phyloP scores from a whole-genome alignment of 1,284 basidiomycete genomes.

The Veloporphyrellus conicus region DNA sequence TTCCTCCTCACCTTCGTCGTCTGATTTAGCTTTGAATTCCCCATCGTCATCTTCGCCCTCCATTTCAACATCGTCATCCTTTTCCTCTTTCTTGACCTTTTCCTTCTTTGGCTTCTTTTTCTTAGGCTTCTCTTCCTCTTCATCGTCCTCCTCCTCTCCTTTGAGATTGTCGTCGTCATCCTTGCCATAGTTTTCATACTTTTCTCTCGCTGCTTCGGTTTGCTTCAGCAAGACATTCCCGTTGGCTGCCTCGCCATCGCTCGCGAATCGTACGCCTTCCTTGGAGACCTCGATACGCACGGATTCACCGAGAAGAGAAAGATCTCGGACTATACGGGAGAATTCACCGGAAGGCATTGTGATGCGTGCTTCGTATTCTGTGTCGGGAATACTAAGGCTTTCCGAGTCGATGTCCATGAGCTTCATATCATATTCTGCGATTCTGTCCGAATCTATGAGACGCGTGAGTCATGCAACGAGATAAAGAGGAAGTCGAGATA shows the following conservation, averaged over 20 bases:
- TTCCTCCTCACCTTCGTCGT: constrained; percentile 53
- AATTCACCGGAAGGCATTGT: constrained; percentile 88
- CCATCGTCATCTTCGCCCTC: constrained; percentile 41
- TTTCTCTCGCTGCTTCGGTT: constrained; percentile 41
- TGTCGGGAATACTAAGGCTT: constrained; percentile 96
- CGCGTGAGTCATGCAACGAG: background rate
- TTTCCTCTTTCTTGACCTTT: constrained; percentile 45
- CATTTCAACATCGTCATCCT: constrained; percentile 41
- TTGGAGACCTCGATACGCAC: constrained; percentile 96
- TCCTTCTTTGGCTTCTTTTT: constrained; percentile 46
- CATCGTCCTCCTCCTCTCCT: constrained; percentile 38
- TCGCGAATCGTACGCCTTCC: constrained; percentile 92
- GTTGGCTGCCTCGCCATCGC: constrained; percentile 93
- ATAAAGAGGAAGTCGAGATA: constrained; percentile 38
- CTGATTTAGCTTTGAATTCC: constrained; percentile 44
- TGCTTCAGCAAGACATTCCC: constrained; percentile 87
- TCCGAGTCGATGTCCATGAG: constrained; percentile 99
- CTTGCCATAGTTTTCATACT: constrained; percentile 45
- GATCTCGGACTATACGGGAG: constrained; percentile 87
- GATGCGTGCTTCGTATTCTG: constrained; percentile 93
- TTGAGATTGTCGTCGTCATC: constrained; percentile 49
- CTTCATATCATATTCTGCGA: constrained; percentile 99
- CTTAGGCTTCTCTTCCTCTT: constrained; percentile 39
- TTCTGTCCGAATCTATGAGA: constrained; percentile 77
- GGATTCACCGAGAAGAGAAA: constrained; percentile 88